These are phyloP conservation scores for Cynara cardunculus DNA, from an alignment of 129 eudicot genomes.

Conservation along the genomic window DNA sequence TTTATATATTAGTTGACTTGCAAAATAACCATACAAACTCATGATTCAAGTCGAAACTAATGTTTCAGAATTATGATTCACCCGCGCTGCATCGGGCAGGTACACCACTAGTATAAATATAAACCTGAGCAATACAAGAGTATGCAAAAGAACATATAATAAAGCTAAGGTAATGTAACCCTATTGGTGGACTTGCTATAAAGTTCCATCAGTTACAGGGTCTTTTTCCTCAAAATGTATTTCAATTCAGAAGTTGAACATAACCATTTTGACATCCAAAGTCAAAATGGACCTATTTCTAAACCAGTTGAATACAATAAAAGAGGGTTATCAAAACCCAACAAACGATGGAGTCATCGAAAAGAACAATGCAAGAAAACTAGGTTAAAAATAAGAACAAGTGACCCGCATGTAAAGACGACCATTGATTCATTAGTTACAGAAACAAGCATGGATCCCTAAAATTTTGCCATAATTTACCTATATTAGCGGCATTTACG, in stretches of 20 bases:
- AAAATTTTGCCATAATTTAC: not conserved
- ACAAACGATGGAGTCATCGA: not conserved
- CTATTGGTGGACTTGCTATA: not conserved
- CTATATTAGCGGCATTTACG: not conserved
- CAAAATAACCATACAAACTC: too few species aligned
- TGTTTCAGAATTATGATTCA: too few species aligned
- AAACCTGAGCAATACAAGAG: not conserved
- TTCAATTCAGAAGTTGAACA: not conserved
- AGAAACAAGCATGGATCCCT: not conserved
- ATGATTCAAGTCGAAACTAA: too few species aligned
- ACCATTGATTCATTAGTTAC: not conserved
- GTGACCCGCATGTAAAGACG: not conserved
- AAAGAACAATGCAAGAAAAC: not conserved
- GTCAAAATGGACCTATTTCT: not conserved
- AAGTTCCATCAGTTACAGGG: not conserved
- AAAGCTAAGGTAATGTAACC: not conserved
- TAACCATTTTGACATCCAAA: not conserved
- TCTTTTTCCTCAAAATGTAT: not conserved
- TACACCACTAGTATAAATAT: too few species aligned
- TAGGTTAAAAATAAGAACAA: not conserved
- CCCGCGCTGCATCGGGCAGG: too few species aligned
- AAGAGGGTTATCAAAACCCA: not conserved
- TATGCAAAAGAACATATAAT: not conserved
- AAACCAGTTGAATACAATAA: not conserved
- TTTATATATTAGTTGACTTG: too few species aligned